Base-by-base conservation (phyloP, 2,329 filamentous ascomycete species). In the Colletotrichum magnum region DNA sequence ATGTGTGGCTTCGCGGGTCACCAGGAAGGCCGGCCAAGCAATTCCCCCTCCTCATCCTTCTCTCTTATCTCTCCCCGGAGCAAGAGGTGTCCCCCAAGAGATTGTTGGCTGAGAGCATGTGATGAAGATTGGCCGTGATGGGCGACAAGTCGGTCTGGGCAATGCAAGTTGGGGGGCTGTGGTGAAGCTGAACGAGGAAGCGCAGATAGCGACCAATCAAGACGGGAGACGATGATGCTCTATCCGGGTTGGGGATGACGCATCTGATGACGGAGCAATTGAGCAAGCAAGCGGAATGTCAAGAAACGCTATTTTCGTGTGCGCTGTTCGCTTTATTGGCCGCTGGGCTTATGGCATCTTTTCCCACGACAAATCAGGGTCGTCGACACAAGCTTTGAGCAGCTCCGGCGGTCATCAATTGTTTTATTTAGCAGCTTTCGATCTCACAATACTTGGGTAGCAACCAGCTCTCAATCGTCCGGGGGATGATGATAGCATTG, bases 1-100 rank as follows among this genome's bases (percentile, higher is more conserved):
- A 65, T 60, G 56, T 52, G 67, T 68, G 60, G 57, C 67, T 69
- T 66, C 21, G 56, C 51, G 26, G 39, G 67, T 67, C 67, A 67
- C 36, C 51, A 51, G 67, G 21, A 24, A 45, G 15, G 43, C 21
- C 24, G 45, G 58, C 64, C 58, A 65, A 69, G 66, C 32, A 10
- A 36, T 36, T 4, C 32, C 32, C 32, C 32, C 32, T 36, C 32
- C 32, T 10, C 18, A 18, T 18, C 32, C 7, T 36, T 6, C 9
- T 32, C 28, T 32, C 28, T 7, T 2, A 6, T 9, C 28, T 36
- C 32, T 36, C 32, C 32, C 32, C 32, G 39, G 57, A 13, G 18
- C 12, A n/a, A n/a, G 15, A n/a, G 41, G 10, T n/a, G 15, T 5
- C 41, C 16, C 41, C 16, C 13, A 9, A 18, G 45, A 16, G 18